phyloP scores from a whole-genome alignment of 176 grass and related monocot genomes.

The Zea luxurians region DNA sequence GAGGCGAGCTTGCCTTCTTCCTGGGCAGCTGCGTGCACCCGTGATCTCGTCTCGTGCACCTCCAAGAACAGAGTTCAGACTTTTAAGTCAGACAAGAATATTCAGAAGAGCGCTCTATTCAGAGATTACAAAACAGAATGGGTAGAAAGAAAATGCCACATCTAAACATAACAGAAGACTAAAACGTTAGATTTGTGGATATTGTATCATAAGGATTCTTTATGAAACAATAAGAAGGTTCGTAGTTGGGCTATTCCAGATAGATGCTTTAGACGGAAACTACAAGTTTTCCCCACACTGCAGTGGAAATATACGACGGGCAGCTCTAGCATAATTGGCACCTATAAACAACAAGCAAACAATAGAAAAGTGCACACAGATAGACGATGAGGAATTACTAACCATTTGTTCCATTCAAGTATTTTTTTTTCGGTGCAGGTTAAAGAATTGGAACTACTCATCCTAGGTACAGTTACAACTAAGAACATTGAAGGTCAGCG shows the following conservation, averaged over 20 bases:
- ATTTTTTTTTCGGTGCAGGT: background rate
- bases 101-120: background rate
- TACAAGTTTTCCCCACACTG: background rate
- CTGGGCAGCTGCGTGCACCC: conserved; percentile 40
- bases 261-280: background rate
- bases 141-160: background rate
- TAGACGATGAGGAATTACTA: background rate
- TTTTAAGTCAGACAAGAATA: conserved; percentile 1
- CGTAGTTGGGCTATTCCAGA: background rate
- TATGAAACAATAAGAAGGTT: background rate
- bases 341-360: background rate
- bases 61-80: conserved; percentile 30
- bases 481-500: background rate
- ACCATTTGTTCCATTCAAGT: background rate
- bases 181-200: background rate
- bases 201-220: background rate
- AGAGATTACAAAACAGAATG: background rate
- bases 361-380: background rate
- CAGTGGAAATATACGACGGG: background rate
- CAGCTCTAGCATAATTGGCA: background rate
- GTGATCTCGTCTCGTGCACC: conserved; percentile 68
- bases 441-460: background rate
- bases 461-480: background rate
- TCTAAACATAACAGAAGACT: background rate
- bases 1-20: conserved; percentile 60